These are phyloP conservation scores for Ramalina peruviana DNA, from an alignment of 495 filamentous ascomycete species.

Conservation along the genomic window DNA sequence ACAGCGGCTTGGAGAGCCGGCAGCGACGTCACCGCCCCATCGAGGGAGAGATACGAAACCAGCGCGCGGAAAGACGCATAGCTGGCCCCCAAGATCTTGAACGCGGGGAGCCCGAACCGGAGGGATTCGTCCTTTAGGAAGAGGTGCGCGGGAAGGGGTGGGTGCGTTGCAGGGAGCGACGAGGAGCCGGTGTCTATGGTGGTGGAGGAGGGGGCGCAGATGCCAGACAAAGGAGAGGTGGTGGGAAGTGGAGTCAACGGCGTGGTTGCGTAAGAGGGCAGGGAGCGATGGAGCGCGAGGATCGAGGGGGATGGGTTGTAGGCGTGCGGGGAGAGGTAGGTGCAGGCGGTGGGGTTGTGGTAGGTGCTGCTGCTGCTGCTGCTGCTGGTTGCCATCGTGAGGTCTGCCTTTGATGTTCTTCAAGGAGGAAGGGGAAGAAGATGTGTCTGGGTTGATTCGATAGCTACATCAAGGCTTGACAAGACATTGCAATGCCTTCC, in stretches of 20 bases:
- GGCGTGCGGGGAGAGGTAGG: not conserved
- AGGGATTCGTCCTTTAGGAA: constrained; percentile 46
- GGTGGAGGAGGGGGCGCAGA: constrained; percentile 34
- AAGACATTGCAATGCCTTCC: no score
- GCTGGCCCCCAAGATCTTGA: constrained; percentile 68
- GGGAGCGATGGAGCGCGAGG: constrained; percentile 32
- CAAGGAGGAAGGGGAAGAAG: no score
- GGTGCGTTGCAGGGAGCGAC: constrained; percentile 28
- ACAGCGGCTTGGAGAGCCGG: constrained; percentile 27
- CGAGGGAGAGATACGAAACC: constrained; percentile 24
- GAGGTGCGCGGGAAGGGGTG: constrained; percentile 40
- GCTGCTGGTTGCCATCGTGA: no score
- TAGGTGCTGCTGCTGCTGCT: not conserved
- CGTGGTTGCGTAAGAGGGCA: constrained; percentile 36
- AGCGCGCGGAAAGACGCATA: constrained; percentile 52
- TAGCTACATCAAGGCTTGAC: no score
- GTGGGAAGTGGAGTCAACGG: constrained; percentile 34
- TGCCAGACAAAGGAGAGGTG: constrained; percentile 40
- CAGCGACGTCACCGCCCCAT: constrained; percentile 10
- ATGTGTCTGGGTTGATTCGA: no score
- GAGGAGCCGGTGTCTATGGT: constrained; percentile 37
- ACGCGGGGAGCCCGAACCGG: constrained; percentile 50
- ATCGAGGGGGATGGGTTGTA: not conserved
- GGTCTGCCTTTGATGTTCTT: no score
- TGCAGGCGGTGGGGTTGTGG: constrained; percentile 3